phyloP scores from a whole-genome alignment of 1,284 basidiomycete genomes.

The Megacollybia platyphylla region DNA sequence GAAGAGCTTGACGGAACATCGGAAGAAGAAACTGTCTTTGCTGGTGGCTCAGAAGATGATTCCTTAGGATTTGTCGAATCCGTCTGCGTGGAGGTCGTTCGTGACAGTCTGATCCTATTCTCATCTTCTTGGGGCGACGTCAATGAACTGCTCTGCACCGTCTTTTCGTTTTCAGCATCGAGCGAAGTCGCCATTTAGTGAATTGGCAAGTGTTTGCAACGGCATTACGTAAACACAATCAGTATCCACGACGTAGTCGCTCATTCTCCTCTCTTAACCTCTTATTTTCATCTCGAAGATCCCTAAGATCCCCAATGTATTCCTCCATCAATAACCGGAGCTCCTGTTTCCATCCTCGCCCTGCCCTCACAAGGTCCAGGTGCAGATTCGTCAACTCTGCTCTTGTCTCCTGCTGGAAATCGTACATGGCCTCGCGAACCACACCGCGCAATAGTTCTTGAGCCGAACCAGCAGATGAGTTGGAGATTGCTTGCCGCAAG shows the following conservation, averaged over 20 bases:
- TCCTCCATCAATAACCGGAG: constrained; percentile 47
- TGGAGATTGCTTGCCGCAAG: constrained; percentile 18
- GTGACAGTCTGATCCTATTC: neutral
- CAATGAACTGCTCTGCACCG: too few species aligned
- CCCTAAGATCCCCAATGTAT: constrained; percentile 38
- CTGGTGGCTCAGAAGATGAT: neutral
- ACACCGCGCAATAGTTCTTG: constrained; percentile 52
- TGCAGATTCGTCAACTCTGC: constrained; percentile 60
- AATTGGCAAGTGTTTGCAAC: too few species aligned
- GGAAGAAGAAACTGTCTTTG: neutral
- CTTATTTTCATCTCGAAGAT: constrained; percentile 26
- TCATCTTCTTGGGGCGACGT: neutral
- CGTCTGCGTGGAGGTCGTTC: neutral
- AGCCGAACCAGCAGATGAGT: constrained; percentile 21
- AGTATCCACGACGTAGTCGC: constrained; percentile 25
- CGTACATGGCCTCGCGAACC: constrained; percentile 56
- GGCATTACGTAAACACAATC: neutral
- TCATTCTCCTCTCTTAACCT: constrained; percentile 56
- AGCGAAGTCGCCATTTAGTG: too few species aligned
- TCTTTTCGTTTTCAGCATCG: too few species aligned
- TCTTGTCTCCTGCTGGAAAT: constrained; percentile 54
- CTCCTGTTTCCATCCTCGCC: constrained; percentile 49
- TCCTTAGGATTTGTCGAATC: neutral
- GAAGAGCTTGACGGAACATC: neutral
- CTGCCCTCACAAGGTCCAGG: constrained; percentile 58